Percentiles rank a stretch among this genome's conserved stretches.
Evolutionary conservation across 208 protist species (phyloP).

Genomic region (Crithidia brevicula): DNA sequence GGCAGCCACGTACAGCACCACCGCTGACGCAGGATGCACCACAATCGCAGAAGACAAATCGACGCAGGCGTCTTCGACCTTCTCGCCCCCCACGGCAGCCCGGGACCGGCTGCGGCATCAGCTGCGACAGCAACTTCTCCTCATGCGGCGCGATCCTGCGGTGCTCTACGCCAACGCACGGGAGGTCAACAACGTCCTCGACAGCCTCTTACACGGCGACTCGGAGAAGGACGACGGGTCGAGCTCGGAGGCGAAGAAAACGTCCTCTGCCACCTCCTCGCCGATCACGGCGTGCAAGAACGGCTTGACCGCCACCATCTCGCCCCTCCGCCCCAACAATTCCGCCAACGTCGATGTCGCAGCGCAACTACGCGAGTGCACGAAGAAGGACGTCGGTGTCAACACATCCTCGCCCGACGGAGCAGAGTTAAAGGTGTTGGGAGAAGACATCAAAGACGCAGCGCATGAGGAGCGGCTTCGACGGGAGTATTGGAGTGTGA

Average conservation of each 20-base stretch:
- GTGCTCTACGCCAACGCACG: conserved; percentile 72
- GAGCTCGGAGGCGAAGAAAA: conserved; percentile 9
- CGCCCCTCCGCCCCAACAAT: conserved; percentile 1
- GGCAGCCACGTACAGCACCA: not conserved
- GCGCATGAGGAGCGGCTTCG: conserved; percentile 9
- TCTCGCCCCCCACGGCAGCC: not conserved
- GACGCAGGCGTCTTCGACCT: not conserved
- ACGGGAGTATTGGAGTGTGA: conserved; percentile 56
- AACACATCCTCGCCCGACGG: not conserved
- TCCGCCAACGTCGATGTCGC: not conserved
- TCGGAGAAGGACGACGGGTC: not conserved
- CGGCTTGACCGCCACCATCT: not conserved
- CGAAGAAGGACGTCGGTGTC: too few relatives aligned
- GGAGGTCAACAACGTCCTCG: conserved; percentile 39
- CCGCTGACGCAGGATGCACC: not conserved
- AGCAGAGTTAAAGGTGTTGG: conserved; percentile 7
- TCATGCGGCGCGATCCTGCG: conserved; percentile 71
- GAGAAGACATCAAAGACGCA: not conserved
- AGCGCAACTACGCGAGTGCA: not conserved
- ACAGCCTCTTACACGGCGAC: conserved; percentile 20
- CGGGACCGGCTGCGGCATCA: conserved; percentile 27
- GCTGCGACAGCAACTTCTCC: conserved; percentile 71
- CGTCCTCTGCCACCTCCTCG: not conserved
- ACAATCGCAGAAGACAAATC: not conserved
- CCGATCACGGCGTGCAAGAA: not conserved